phyloP scores from a whole-genome alignment of 495 filamentous ascomycete genomes.

The Cladorrhinum samala region DNA sequence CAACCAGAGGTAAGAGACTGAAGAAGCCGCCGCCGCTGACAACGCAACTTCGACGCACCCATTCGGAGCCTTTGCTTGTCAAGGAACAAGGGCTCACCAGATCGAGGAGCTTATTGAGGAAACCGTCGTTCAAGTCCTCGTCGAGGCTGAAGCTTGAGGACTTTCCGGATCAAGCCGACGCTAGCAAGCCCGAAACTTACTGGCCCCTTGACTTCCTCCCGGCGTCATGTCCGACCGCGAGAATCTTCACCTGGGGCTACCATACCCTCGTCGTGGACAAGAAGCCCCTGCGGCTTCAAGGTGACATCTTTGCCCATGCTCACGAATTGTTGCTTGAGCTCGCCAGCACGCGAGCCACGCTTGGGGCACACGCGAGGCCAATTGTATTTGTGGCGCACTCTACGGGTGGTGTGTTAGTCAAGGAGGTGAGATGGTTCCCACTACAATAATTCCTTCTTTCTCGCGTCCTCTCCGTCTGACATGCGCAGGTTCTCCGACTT shows the following conservation, averaged over 20 bases:
- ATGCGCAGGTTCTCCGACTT: constrained; percentile 23
- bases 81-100: constrained; percentile 2
- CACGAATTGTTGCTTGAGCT: constrained; percentile 27
- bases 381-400: constrained; percentile 33
- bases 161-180: neutral
- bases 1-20: constrained; percentile 10
- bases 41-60: constrained; percentile 8
- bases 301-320: constrained; percentile 30
- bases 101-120: constrained; percentile 9
- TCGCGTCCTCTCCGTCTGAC: constrained; percentile 5
- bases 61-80: constrained; percentile 17
- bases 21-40: constrained; percentile 14
- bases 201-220: constrained; percentile 35
- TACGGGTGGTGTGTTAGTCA: constrained; percentile 33
- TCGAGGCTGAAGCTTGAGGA: constrained; percentile 15
- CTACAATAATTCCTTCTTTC: neutral
- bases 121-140: constrained; percentile 21
- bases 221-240: constrained; percentile 26
- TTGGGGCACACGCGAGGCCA: constrained; percentile 13
- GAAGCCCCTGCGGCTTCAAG: constrained; percentile 25
- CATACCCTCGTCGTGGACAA: constrained; percentile 23
- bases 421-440: constrained; percentile 31
- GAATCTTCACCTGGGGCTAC: constrained; percentile 35
- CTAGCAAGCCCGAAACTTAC: constrained; percentile 17
- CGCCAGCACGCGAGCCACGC: constrained; percentile 10